A percentile compares a stretch with the other conserved stretches of the same genome.
phyloP scores from a whole-genome alignment of 306 rosid genomes.

The Begonia masoniana region DNA sequence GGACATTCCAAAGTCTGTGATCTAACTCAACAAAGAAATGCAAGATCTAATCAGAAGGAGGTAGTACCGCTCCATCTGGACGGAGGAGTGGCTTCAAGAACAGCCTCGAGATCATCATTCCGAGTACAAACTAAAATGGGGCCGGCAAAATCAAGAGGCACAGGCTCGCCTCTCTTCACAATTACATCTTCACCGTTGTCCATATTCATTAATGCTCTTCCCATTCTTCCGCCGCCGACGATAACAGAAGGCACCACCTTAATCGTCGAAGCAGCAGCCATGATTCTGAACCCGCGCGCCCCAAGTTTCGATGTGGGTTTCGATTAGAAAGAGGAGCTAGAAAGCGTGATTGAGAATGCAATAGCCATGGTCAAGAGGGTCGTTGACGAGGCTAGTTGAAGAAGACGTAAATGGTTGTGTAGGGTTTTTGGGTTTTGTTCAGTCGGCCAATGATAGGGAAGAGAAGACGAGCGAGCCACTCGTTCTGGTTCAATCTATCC shows the following conservation, averaged over 20 bases:
- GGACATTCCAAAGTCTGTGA: too few species aligned
- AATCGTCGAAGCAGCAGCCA: constrained; percentile 15
- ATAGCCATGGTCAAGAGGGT: constrained; percentile 5
- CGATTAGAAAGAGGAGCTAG: constrained; percentile 19
- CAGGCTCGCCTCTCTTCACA: constrained; percentile 56
- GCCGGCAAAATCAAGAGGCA: constrained; percentile 56
- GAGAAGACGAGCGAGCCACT: constrained; percentile 17
- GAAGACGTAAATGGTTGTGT: constrained; percentile 8
- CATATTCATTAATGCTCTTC: constrained; percentile 61
- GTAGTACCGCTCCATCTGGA: constrained; percentile 75
- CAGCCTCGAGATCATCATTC: constrained; percentile 84
- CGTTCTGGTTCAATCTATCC: constrained; percentile 5
- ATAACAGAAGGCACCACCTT: constrained; percentile 68
- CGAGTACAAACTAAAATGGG: constrained; percentile 86
- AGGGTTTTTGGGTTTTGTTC: constrained; percentile 1
- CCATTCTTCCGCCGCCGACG: constrained; percentile 85
- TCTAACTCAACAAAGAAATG: too few species aligned
- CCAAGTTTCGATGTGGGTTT: constrained; percentile 6
- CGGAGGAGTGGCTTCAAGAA: constrained; percentile 61
- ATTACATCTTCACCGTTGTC: constrained; percentile 57
- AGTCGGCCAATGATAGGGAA: constrained; percentile 5
- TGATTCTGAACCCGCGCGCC: constrained; percentile 8
- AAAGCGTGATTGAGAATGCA: constrained; percentile 16
- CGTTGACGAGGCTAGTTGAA: neutral
- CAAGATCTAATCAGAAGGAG: neutral